Conservation (phyloP, 2,329 filamentous ascomycete genomes). For the Epichloe sibirici region DNA sequence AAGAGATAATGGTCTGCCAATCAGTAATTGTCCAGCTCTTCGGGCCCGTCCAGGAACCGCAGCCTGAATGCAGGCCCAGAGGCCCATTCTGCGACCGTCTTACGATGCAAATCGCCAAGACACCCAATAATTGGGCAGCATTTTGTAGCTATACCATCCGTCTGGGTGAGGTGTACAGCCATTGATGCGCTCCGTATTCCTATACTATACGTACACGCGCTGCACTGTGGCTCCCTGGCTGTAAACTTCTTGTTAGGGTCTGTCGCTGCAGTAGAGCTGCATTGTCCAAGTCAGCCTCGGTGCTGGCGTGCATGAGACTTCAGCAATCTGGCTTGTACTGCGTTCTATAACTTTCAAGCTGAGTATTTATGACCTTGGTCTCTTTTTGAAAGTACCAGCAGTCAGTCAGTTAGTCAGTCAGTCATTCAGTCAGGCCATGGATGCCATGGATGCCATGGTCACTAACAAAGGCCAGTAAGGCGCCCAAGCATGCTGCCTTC, state of each 20-base stretch:
- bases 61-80: slow-evolving; percentile 5
- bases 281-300: not conserved
- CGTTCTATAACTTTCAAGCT: too few relatives aligned
- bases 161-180: not conserved
- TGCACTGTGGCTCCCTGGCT: not conserved
- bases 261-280: not conserved
- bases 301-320: not conserved
- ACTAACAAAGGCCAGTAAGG: too few relatives aligned
- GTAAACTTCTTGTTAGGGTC: not conserved
- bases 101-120: slow-evolving; percentile 4
- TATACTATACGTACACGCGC: not conserved
- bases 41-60: slow-evolving; percentile 5
- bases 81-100: slow-evolving; percentile 5
- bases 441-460: too few relatives aligned
- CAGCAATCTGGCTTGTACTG: too few relatives aligned
- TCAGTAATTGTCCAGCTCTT: not conserved
- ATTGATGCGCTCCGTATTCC: not conserved
- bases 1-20: not conserved
- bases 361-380: too few relatives aligned
- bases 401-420: too few relatives aligned
- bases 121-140: slow-evolving; percentile 7
- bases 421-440: too few relatives aligned
- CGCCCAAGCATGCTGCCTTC: not conserved
- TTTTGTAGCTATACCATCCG: slow-evolving; percentile 1
- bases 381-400: too few relatives aligned